Evolutionary conservation across 345 rosid genomes (phyloP), one percentile per base, ranked within the genome.

Genomic region (Geranium brycei): DNA sequence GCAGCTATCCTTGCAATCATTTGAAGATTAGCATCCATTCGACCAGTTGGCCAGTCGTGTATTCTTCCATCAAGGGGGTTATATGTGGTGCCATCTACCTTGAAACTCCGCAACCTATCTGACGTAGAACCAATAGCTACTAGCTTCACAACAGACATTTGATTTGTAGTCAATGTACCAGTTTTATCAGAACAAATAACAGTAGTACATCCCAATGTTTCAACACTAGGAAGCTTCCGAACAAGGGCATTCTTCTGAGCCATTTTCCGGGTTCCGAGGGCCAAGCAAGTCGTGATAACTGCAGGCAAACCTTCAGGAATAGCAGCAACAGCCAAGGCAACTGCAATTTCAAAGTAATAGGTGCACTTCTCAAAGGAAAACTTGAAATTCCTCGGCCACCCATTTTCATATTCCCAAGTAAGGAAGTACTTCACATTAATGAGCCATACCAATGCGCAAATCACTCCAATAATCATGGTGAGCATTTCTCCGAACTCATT

Each of bases 131-230:
- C 92, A 76, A 86, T 73, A 51, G 92, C 87, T 0, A 84, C 81
- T 69, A 86, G 83, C 72, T 77, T 82, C n/a, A 83, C 65, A 28
- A 76, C 92, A 1, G 92, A 82, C 92, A 86, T 86, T 74, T 86
- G 92, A 69, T 86, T 86, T 51, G 89, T 86, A 0, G 92, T 86
- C 75, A 86, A 72, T 32, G 92, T 86, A 32, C 92, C 92, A 0
- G 92, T 86, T 71, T 86, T 86, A 66, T 86, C 92, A 17, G 92
- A 86, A 66, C 92, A 86, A 65, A 86, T 86, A 65, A 86, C 92
- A 31, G 92, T 86, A 0, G 92, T 84, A 64, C 92, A 86, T 13
- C 92, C 92, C 62, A 86, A 76, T 13, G 92, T 86, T 71, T 86
- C 92, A 63, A 86, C 92, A 51, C 92, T 86, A 0, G 92, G 92